These are phyloP conservation scores for Hirschioporus abietinus DNA, from an alignment of 768 basidiomycete species.

Conservation along the genomic window DNA sequence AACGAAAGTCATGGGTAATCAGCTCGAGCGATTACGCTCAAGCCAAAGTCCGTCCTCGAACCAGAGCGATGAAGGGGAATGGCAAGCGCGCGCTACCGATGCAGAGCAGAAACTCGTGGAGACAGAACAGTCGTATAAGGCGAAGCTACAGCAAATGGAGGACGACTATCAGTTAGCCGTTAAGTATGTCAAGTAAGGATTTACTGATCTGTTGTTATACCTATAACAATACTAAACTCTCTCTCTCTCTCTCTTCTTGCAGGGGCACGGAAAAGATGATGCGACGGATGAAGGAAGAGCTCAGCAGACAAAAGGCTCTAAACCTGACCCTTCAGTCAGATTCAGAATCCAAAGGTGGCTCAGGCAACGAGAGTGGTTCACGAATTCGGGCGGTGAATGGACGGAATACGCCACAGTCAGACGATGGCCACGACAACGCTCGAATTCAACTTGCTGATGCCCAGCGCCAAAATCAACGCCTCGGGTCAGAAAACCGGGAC, in stretches of 20 bases:
- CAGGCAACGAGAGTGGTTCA: constrained; percentile 45
- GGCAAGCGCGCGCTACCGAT: constrained; percentile 48
- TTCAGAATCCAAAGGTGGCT: constrained; percentile 66
- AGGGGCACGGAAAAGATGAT: constrained; percentile 99
- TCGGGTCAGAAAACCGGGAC: constrained; percentile 72
- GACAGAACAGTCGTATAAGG: constrained; percentile 71
- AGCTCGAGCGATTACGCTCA: constrained; percentile 62
- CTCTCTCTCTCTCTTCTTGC: constrained; percentile 6
- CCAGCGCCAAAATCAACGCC: constrained; percentile 68
- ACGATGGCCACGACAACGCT: constrained; percentile 59
- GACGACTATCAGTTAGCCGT: constrained; percentile 95
- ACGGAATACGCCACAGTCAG: constrained; percentile 70
- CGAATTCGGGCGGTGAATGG: constrained; percentile 59
- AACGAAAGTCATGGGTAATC: constrained; percentile 53
- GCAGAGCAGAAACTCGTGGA: constrained; percentile 77
- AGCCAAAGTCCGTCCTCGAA: constrained; percentile 43
- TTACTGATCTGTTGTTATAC: constrained; percentile 15
- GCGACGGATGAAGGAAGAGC: constrained; percentile 91
- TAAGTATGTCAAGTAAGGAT: constrained; percentile 88
- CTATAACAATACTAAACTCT: constrained; percentile 10
- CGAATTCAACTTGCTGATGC: constrained; percentile 72
- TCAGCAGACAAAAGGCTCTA: constrained; percentile 82
- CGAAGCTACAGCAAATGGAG: constrained; percentile 83
- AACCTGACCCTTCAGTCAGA: constrained; percentile 82
- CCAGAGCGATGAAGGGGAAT: constrained; percentile 31